Evolutionary conservation across 1,284 basidiomycete genomes (phyloP).

Genomic region (Ganoderma sp.): DNA sequence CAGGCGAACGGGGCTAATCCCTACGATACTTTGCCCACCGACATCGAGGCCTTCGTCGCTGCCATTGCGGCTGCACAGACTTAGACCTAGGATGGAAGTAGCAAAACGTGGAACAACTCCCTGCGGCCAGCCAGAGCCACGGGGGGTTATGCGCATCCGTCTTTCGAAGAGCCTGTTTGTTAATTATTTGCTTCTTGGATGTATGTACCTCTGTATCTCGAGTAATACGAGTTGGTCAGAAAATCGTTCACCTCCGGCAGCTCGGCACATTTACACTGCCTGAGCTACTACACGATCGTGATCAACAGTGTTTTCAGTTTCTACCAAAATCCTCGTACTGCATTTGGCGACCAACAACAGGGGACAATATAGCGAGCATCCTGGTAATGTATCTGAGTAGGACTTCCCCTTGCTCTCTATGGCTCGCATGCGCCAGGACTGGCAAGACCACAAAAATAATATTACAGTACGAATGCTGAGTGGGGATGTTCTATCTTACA

Average conservation of each 20-base stretch:
- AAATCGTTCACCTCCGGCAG: no score
- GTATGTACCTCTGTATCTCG: not conserved
- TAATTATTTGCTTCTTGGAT: not conserved
- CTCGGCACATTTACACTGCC: no score
- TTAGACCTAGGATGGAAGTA: not conserved
- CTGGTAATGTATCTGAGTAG: no score
- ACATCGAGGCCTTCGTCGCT: conserved; percentile 30
- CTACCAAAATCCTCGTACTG: no score
- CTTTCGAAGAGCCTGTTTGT: no score
- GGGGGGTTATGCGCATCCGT: no score
- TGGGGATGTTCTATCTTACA: not conserved
- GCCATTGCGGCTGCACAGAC: conserved; percentile 23
- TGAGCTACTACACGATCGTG: no score
- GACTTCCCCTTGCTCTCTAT: not conserved
- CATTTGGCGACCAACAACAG: no score
- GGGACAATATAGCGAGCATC: no score
- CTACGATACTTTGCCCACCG: conserved; percentile 33
- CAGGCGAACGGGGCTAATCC: conserved; percentile 33
- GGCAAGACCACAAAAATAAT: not conserved
- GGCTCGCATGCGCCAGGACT: not conserved
- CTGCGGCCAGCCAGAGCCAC: not conserved
- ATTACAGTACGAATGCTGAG: not conserved
- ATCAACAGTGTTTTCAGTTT: no score
- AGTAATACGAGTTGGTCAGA: no score
- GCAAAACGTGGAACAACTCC: not conserved